phyloP scores from a whole-genome alignment of 352 stramenopile species.

The Globisporangium emineosum region DNA sequence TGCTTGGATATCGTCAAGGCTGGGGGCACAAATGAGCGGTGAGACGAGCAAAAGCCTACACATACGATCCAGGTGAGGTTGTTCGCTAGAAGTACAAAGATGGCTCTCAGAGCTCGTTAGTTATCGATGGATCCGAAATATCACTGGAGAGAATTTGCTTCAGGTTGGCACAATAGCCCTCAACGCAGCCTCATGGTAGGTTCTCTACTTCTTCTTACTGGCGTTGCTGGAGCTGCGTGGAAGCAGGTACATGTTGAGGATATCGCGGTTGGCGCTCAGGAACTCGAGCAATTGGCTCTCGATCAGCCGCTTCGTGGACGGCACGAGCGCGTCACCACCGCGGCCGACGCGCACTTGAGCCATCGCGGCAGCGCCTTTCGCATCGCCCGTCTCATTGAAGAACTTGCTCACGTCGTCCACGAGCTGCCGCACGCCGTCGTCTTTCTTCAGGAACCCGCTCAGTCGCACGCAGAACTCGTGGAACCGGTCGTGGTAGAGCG shows the following conservation, averaged over 20 bases:
- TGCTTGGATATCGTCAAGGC: too few relatives aligned
- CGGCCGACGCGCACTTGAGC: conserved; percentile 64
- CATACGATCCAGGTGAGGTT: too few relatives aligned
- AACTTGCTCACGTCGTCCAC: conserved; percentile 62
- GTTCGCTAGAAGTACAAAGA: too few relatives aligned
- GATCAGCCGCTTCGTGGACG: conserved; percentile 71
- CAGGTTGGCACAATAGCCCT: too few relatives aligned
- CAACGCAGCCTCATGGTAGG: too few relatives aligned
- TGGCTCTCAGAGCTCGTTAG: too few relatives aligned
- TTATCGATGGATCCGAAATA: too few relatives aligned
- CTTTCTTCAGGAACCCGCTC: conserved; percentile 54
- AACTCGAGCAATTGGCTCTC: conserved; percentile 80
- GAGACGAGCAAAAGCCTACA: too few relatives aligned
- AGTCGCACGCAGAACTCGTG: conserved; percentile 65
- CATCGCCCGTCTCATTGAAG: conserved; percentile 58
- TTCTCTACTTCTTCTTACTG: conserved; percentile 19
- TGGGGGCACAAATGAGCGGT: too few relatives aligned
- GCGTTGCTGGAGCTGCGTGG: conserved; percentile 25
- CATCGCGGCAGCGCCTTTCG: conserved; percentile 57
- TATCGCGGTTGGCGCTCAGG: conserved; percentile 65
- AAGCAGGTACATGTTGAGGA: conserved; percentile 82
- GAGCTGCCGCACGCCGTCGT: conserved; percentile 63
- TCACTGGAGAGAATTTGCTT: too few relatives aligned
- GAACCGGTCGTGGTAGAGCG: conserved; percentile 80
- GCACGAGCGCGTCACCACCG: conserved; percentile 49